phyloP scores from a whole-genome alignment of 805 yeast genomes.

The Cyberlindnera nakhonratchasimensis region DNA sequence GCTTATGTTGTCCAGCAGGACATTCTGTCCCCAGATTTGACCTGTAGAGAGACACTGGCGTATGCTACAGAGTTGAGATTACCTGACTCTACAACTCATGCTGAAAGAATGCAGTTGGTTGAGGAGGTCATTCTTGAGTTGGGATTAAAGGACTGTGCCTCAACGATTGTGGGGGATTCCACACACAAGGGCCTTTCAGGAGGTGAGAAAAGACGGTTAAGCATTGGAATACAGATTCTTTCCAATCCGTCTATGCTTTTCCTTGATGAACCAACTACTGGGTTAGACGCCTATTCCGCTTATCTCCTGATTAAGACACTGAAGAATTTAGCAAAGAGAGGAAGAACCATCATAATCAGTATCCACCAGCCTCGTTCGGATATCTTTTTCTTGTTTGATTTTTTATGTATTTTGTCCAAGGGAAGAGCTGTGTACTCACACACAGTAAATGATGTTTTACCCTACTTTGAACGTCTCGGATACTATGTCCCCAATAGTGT shows the following conservation, averaged over 20 bases:
- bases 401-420: constrained; percentile 62
- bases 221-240: constrained; percentile 78
- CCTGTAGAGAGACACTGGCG: constrained; percentile 67
- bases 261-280: constrained; percentile 84
- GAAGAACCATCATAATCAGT: constrained; percentile 71
- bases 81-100: constrained; percentile 40
- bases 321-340: constrained; percentile 52
- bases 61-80: constrained; percentile 74
- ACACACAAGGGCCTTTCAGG: constrained; percentile 67
- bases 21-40: constrained; percentile 63
- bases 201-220: constrained; percentile 77
- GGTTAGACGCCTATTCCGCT: constrained; percentile 79
- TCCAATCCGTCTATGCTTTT: constrained; percentile 75
- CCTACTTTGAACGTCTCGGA: constrained; percentile 45
- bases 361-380: constrained; percentile 88
- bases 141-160: constrained; percentile 66
- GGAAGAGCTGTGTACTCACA: constrained; percentile 47
- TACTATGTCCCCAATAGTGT: constrained; percentile 37
- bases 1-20: constrained; percentile 80
- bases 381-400: constrained; percentile 67
- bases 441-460: constrained; percentile 38
- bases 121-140: constrained; percentile 61
- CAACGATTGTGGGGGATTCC: constrained; percentile 58
- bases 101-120: constrained; percentile 48
- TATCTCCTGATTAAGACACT: constrained; percentile 59